A percentile compares a stretch with the other conserved stretches of the same genome.
Evolutionary conservation across 768 basidiomycete genomes (phyloP).

Genomic region (Mycena floridula): DNA sequence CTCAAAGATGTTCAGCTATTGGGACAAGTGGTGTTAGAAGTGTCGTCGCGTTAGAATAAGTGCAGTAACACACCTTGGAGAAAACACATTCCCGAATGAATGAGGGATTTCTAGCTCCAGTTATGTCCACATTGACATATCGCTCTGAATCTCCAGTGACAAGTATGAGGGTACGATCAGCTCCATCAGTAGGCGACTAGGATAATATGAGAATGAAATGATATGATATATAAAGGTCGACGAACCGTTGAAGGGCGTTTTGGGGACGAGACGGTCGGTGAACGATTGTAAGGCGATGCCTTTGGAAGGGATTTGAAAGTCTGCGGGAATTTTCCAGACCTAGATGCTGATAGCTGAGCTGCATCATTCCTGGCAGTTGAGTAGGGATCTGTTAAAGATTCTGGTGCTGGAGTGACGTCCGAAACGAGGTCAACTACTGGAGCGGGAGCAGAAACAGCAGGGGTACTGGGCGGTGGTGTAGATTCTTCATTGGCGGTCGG

Average conservation of each 20-base stretch:
- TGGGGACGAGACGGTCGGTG: constrained; percentile 3
- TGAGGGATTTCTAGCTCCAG: constrained; percentile 53
- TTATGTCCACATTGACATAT: constrained; percentile 67
- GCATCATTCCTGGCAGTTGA: constrained; percentile 21
- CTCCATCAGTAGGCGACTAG: constrained; percentile 15
- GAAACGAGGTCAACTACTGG: constrained; percentile 35
- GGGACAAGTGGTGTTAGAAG: constrained; percentile 5
- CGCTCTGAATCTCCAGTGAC: constrained; percentile 77
- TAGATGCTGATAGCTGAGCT: too few relatives aligned
- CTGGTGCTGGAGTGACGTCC: constrained; percentile 29
- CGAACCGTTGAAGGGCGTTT: constrained; percentile 29
- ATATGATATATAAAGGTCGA: constrained; percentile 6
- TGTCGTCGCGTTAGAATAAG: constrained; percentile 6
- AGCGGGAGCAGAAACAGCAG: constrained; percentile 34
- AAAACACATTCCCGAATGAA: constrained; percentile 79
- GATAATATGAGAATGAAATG: constrained; percentile 20
- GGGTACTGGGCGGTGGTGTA: constrained; percentile 68
- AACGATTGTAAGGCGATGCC: constrained; percentile 18
- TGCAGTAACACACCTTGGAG: constrained; percentile 50
- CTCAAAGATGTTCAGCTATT: constrained; percentile 72
- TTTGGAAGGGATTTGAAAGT: constrained; percentile 26
- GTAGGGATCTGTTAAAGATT: constrained; percentile 18
- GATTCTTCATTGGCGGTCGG: constrained; percentile 52
- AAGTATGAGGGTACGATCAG: constrained; percentile 47
- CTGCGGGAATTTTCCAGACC: constrained; percentile 26